Evolutionary conservation across 805 yeast species (phyloP).

Genomic region (Yarrowia sp.): DNA sequence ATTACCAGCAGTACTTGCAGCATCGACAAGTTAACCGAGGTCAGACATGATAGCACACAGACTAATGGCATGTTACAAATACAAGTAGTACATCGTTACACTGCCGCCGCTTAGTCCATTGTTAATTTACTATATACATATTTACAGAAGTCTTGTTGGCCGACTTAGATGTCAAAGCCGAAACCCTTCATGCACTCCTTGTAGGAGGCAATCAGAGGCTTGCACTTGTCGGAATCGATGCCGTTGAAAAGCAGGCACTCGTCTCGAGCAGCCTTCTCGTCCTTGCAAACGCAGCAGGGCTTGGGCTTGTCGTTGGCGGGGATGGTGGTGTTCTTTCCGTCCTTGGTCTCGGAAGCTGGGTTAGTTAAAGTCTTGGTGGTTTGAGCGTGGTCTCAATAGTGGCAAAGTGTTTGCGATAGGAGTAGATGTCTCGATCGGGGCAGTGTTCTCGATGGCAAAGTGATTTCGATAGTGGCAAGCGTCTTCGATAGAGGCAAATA

Average conservation of each 20-base stretch:
- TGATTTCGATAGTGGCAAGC: too few relatives aligned
- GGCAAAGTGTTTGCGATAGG: too few relatives aligned
- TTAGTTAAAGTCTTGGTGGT: not conserved
- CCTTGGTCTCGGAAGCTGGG: constrained; percentile 8
- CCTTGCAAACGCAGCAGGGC: constrained; percentile 95
- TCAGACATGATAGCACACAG: too few relatives aligned
- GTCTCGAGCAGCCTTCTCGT: constrained; percentile 77
- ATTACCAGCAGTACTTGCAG: too few relatives aligned
- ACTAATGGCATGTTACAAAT: too few relatives aligned
- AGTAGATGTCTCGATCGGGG: too few relatives aligned
- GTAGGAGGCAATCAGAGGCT: constrained; percentile 65
- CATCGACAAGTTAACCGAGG: too few relatives aligned
- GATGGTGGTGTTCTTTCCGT: constrained; percentile 8
- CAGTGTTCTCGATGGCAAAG: too few relatives aligned
- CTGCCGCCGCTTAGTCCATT: not conserved
- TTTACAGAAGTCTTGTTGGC: not conserved
- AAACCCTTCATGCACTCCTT: constrained; percentile 88
- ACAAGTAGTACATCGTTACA: too few relatives aligned
- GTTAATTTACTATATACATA: constrained; percentile 4
- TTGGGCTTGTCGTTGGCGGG: constrained; percentile 57
- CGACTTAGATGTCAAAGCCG: constrained; percentile 62
- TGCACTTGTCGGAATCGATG: constrained; percentile 79
- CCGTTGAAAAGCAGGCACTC: constrained; percentile 83
- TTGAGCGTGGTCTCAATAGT: too few relatives aligned
- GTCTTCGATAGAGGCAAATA: too few relatives aligned